Base-by-base conservation (phyloP, 2,329 filamentous ascomycete species). In the Gliomastix tumulicola region DNA sequence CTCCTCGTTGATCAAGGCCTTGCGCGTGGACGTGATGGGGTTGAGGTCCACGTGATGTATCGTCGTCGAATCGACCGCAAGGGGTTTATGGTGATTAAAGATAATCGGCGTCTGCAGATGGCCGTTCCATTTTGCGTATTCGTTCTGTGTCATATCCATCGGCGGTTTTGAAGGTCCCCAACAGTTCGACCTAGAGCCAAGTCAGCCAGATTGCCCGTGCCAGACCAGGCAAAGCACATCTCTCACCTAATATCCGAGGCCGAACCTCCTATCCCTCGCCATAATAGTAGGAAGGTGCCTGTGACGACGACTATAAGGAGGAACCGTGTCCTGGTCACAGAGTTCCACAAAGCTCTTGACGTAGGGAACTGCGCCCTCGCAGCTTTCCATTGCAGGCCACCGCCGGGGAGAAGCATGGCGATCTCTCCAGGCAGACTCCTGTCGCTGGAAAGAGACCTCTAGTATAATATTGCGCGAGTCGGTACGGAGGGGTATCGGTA, bases 141-240 rank as follows among this genome's bases (percentile, higher is more conserved):
- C 92, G 57, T 96, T 96, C 38, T 83, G 68, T 30, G 84, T 79
- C 88, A 98, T 95, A 46, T 92, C 80, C 80, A 94, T 94, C 36
- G 92, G 92, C n/a, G 92, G 79, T 68, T 94, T 96, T 18, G 84
- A 79, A 12, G 92, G 90, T 11, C 92, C 92, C 76, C 88, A 97
- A 69, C 92, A 98, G 66, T 95, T 94, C 65, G 94, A 96, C 65
- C 90, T 97, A n/a, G n/a, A n/a, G n/a, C n/a, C n/a, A n/a, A n/a
- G n/a, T n/a, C n/a, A n/a, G n/a, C n/a, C n/a, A n/a, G n/a, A n/a
- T n/a, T n/a, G n/a, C n/a, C n/a, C n/a, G n/a, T n/a, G n/a, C n/a
- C n/a, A n/a, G n/a, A n/a, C n/a, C n/a, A n/a, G n/a, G n/a, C n/a
- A n/a, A n/a, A n/a, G n/a, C n/a, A n/a, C n/a, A n/a, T n/a, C n/a